Evolutionary conservation across 2,329 filamentous ascomycete genomes (phyloP).

Genomic region (Calonectria hawksworthii): DNA sequence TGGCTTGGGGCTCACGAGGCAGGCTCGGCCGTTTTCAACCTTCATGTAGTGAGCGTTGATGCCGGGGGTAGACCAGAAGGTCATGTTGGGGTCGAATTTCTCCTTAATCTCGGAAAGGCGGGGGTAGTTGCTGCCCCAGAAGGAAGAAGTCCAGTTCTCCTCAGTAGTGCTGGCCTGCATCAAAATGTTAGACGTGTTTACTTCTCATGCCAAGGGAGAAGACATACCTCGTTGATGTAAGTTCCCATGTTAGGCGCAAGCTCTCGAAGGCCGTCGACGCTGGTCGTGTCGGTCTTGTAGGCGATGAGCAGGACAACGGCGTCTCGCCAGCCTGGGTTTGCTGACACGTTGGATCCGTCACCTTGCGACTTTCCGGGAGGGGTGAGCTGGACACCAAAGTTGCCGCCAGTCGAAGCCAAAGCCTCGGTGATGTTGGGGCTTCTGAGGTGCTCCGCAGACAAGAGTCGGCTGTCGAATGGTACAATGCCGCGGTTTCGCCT

Average conservation of each 20-base stretch:
- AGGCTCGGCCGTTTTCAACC: neutral
- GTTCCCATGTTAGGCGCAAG: neutral
- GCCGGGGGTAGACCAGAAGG: neutral
- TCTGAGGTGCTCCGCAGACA: neutral
- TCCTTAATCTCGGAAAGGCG: neutral
- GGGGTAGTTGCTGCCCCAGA: neutral
- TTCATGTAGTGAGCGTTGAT: conserved; percentile 5
- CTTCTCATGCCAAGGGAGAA: neutral
- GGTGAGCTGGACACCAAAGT: neutral
- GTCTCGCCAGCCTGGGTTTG: neutral
- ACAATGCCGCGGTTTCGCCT: neutral
- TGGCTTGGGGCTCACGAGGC: neutral
- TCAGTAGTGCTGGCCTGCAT: neutral
- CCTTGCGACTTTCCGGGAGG: neutral
- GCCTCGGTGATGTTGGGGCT: neutral
- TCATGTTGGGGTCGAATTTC: neutral
- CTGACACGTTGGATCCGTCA: neutral
- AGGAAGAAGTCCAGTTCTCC: neutral
- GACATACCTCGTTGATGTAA: neutral
- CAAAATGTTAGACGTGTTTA: neutral
- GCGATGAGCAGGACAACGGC: neutral
- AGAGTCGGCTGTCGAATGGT: neutral
- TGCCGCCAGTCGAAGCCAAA: neutral
- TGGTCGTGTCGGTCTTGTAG: neutral
- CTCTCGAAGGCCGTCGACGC: neutral